Base-by-base conservation (phyloP, 2,329 filamentous ascomycete species). In the Scorias spongiosa region DNA sequence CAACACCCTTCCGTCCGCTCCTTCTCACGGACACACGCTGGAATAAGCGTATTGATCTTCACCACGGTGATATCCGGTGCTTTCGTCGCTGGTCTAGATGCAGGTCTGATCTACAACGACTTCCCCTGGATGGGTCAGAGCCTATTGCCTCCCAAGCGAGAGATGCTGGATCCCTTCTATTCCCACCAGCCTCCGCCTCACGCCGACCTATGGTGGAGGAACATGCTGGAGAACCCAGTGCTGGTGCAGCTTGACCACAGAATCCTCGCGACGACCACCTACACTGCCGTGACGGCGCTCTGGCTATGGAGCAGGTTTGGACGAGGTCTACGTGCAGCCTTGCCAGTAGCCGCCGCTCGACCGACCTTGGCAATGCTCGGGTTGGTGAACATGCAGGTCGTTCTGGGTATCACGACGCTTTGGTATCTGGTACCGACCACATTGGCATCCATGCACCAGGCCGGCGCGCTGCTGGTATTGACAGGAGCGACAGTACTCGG, bases 31-130 rank as follows among this genome's bases (percentile, higher is more conserved):
- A 80, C 78, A 15, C 80, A 86, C 17, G 72, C 77, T 5, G 80
- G 72, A 2, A 71, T 96, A 20, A 75, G 81, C 8, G 69, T 72
- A 2, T 75, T 98, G 20, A 79, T 93, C 53, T 96, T 94, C 65
- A 71, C 75, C 29, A 98, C 91, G 3, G 87, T 84, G 57, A 84
- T 98, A 75, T 95, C 91, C 3, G 91, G 89, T 43, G 89, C 81
- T 5, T 75, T 98, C 2, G 91, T 98, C 29, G 91, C 91, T 6
- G 91, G 91, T 29, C 79, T 98, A 11, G 91, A 98, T 59, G 91
- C 91, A 8, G 91, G 91, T 8, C 72, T 98, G 45, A 96, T 98
- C 65, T 98, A 98, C 71, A 98, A 98, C 62, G 87, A 98, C 64
- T 96, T 98, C 63, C 91, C 91, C 6, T 84, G 76, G 65, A 98